Evolutionary conservation across 129 eudicot species (phyloP).

Genomic region (Calendula officinalis): DNA sequence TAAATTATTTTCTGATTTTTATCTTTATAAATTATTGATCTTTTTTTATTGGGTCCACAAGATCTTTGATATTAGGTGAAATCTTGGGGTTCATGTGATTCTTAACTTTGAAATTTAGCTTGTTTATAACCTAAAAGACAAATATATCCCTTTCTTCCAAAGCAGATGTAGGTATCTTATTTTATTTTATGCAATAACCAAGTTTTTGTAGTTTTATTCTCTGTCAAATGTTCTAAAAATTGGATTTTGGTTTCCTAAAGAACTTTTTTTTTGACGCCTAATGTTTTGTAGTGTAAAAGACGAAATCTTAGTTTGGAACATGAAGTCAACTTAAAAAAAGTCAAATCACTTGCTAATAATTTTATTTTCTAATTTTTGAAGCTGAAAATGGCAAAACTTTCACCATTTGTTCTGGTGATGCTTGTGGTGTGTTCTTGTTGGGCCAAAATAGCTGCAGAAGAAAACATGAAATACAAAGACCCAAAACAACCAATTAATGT

Average conservation of each 20-base stretch:
- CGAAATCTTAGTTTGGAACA: background rate
- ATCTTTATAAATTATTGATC: constrained; percentile 5
- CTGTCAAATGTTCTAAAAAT: constrained; percentile 11
- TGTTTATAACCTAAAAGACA: constrained; percentile 11
- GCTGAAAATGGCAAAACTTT: constrained; percentile 42
- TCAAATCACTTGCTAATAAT: constrained; percentile 13
- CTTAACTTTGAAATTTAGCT: constrained; percentile 1
- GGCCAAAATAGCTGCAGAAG: constrained; percentile 33
- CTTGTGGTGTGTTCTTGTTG: constrained; percentile 48
- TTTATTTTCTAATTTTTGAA: background rate
- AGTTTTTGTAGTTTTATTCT: background rate
- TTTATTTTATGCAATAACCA: background rate
- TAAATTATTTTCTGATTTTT: background rate
- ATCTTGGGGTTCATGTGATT: constrained; percentile 9
- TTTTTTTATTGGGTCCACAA: constrained; percentile 16
- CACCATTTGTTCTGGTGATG: constrained; percentile 22
- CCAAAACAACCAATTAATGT: constrained; percentile 49
- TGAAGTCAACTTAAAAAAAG: background rate
- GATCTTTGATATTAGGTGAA: constrained; percentile 1
- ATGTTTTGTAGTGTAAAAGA: background rate
- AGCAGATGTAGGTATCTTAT: background rate
- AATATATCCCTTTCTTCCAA: constrained; percentile 12
- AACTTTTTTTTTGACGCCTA: background rate
- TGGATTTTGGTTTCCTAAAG: constrained; percentile 4
- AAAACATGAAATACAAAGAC: constrained; percentile 51